Evolutionary conservation across 441 rosid species (phyloP).

Genomic region (Gossypium laxum): DNA sequence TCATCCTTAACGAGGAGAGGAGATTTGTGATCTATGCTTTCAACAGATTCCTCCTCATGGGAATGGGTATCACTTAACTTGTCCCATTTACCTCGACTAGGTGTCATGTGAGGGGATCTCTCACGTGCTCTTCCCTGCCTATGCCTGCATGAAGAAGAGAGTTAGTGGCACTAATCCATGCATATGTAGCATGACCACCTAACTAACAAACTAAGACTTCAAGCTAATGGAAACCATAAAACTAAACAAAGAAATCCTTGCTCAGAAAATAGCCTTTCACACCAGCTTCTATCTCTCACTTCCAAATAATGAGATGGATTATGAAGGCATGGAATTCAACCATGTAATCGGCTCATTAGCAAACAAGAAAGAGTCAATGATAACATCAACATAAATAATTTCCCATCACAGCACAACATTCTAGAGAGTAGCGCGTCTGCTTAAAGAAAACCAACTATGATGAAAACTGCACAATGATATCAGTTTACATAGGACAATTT

Average conservation of each 20-base stretch:
- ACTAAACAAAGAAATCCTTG: not conserved
- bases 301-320: not conserved
- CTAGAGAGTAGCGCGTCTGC: not conserved
- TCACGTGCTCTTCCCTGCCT: constrained; percentile 27
- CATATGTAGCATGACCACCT: not conserved
- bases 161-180: not conserved
- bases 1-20: constrained; percentile 36
- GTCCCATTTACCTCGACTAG: constrained; percentile 34
- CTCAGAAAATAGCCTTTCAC: not conserved
- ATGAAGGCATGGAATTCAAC: not conserved
- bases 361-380: not conserved
- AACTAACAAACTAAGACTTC: not conserved
- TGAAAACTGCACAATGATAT: not conserved
- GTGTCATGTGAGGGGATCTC: constrained; percentile 40
- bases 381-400: not conserved
- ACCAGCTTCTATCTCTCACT: not conserved
- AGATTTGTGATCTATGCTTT: constrained; percentile 54
- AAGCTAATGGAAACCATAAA: constrained; percentile 1
- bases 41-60: constrained; percentile 46
- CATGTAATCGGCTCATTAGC: not conserved
- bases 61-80: constrained; percentile 32
- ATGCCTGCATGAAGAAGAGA: constrained; percentile 24
- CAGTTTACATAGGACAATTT: not conserved
- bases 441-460: not conserved
- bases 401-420: not conserved